phyloP scores from a whole-genome alignment of 352 stramenopile species.

The Saprolegnia parasitica region DNA sequence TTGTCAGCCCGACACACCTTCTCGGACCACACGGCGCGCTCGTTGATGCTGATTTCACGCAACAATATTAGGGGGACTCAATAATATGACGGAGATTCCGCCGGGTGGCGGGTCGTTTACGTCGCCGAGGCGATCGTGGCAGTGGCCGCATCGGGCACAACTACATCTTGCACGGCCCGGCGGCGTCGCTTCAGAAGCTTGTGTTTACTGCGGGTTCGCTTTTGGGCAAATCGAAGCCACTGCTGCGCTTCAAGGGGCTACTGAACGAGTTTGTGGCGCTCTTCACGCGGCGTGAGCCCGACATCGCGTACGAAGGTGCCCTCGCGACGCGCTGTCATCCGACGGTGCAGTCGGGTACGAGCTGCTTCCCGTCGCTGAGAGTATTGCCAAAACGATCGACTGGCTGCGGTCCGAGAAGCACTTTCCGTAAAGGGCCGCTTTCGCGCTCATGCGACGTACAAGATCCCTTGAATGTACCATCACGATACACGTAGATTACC shows the following conservation, averaged over 20 bases:
- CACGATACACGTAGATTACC: no score
- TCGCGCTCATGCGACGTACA: no score
- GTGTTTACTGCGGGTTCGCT: neutral
- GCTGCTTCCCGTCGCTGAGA: neutral
- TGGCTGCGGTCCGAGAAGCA: neutral
- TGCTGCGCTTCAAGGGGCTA: neutral
- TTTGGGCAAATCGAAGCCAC: neutral
- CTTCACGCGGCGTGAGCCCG: neutral
- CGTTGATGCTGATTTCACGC: neutral
- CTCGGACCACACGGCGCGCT: neutral
- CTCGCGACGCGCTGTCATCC: neutral
- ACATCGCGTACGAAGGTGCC: neutral
- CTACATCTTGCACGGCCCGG: neutral
- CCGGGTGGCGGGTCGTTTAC: neutral
- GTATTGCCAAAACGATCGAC: neutral
- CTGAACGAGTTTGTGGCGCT: neutral
- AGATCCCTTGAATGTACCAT: no score
- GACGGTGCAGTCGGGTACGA: neutral
- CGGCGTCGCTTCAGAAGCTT: neutral
- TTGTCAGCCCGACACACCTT: neutral
- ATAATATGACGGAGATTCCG: neutral
- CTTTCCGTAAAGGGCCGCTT: neutral
- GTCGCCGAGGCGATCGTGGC: neutral
- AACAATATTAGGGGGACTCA: neutral
- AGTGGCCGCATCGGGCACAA: neutral